Evolutionary conservation across 2,329 filamentous ascomycete species (phyloP).

Genomic region (Pestalotiopsis sp.): DNA sequence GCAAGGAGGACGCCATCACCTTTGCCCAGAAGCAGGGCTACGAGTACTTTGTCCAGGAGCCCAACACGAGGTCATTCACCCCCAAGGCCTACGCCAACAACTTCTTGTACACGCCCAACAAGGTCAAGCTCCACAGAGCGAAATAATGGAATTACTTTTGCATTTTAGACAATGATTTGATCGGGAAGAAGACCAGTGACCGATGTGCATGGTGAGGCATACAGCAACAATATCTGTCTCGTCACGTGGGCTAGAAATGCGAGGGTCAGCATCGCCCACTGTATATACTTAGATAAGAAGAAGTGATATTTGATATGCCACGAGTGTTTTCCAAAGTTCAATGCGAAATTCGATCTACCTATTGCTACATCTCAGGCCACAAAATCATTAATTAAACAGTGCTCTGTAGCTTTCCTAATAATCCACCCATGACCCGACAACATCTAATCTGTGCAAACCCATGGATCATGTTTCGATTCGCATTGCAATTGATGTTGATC

Average conservation of each 20-base stretch:
- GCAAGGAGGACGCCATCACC: constrained; percentile 89
- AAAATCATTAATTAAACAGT: background rate
- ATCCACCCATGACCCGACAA: too few species aligned
- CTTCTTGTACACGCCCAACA: constrained; percentile 82
- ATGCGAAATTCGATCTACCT: background rate
- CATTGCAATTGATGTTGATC: background rate
- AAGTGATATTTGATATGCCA: background rate
- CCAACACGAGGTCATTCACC: constrained; percentile 81
- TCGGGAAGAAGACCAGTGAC: background rate
- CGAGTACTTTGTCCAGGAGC: constrained; percentile 98
- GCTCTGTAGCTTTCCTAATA: too few species aligned
- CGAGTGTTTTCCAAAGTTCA: background rate
- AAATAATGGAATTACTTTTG: constrained; percentile 55
- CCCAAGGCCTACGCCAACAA: constrained; percentile 98
- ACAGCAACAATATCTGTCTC: background rate
- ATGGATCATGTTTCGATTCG: background rate
- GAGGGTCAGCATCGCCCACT: background rate
- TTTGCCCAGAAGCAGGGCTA: constrained; percentile 99
- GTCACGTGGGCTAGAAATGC: background rate
- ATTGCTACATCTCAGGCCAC: background rate
- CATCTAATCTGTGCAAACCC: too few species aligned
- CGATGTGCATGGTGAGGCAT: background rate
- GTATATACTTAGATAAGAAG: background rate
- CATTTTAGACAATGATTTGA: background rate
- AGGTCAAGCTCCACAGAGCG: constrained; percentile 84